Conservation (phyloP, 805 yeast species). For the Candida manassasensis region DNA sequence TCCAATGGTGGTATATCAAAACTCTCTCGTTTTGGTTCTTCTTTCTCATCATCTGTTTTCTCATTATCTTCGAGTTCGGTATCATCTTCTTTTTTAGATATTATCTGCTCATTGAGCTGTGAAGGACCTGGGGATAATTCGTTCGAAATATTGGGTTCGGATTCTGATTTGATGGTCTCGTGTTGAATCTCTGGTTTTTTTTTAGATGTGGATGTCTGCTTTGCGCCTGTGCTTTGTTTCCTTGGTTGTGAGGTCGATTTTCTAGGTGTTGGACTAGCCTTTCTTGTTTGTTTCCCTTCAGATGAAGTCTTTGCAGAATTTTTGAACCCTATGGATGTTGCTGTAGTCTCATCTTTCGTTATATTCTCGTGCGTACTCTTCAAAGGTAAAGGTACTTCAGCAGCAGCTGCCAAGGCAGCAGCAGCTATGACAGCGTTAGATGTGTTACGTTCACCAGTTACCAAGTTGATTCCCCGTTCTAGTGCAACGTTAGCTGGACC, state of each 20-base stretch:
- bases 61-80: slow-evolving; percentile 18
- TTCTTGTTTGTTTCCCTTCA: not conserved
- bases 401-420: slow-evolving; percentile 80
- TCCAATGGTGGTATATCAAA: slow-evolving; percentile 28
- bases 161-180: not conserved
- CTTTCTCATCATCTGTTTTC: slow-evolving; percentile 21
- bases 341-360: no score
- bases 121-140: not conserved
- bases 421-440: slow-evolving; percentile 70
- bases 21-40: slow-evolving; percentile 7
- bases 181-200: not conserved
- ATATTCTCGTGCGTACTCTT: slow-evolving; percentile 11
- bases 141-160: not conserved
- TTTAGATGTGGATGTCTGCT: not conserved
- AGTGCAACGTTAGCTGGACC: slow-evolving; percentile 45
- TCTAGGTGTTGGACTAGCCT: slow-evolving; percentile 1
- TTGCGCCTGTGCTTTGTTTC: not conserved
- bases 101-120: not conserved
- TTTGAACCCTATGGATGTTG: no score
- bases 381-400: slow-evolving; percentile 65
- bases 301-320: no score
- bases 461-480: slow-evolving; percentile 33
- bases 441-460: slow-evolving; percentile 29
- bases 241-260: not conserved
- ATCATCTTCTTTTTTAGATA: slow-evolving; percentile 7